These are phyloP conservation scores for Whalleya microplaca DNA, from an alignment of 2,329 filamentous ascomycete genomes.

Conservation along the genomic window DNA sequence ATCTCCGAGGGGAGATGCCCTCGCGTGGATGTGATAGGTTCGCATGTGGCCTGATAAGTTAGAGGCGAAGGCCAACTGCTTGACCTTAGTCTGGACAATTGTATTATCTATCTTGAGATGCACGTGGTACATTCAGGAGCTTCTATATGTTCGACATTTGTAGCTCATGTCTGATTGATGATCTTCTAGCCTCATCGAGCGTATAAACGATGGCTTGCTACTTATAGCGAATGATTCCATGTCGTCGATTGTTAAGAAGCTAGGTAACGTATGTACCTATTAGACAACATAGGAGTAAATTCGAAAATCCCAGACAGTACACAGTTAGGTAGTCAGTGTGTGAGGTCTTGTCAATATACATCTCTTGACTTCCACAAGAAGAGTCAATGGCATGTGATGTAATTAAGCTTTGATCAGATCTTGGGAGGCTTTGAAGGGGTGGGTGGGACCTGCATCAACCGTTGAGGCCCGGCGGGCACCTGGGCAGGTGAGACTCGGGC, in stretches of 20 bases:
- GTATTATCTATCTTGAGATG: constrained; percentile 56
- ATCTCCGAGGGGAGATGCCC: constrained; percentile 47
- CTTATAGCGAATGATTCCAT: constrained; percentile 37
- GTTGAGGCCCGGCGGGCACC: too few species aligned
- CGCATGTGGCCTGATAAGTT: constrained; percentile 29
- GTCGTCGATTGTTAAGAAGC: constrained; percentile 8
- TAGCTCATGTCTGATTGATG: constrained; percentile 44
- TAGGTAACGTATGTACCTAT: too few species aligned
- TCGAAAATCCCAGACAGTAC: too few species aligned
- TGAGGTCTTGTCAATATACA: too few species aligned
- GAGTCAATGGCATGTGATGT: too few species aligned
- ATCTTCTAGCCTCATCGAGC: constrained; percentile 48
- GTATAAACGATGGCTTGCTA: constrained; percentile 53
- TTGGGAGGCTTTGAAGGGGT: not conserved
- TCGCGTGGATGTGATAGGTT: constrained; percentile 47
- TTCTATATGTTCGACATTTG: constrained; percentile 53
- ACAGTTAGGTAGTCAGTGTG: too few species aligned
- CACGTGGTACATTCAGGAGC: constrained; percentile 69
- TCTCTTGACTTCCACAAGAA: too few species aligned
- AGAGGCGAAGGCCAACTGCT: constrained; percentile 44
- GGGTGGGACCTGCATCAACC: not conserved
- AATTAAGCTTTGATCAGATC: too few species aligned
- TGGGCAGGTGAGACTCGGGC: too few species aligned
- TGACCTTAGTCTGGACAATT: constrained; percentile 45
- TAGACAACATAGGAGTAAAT: not conserved